phyloP scores from a whole-genome alignment of 129 eudicot genomes.

The Chrysanthemum lavandulifolium region DNA sequence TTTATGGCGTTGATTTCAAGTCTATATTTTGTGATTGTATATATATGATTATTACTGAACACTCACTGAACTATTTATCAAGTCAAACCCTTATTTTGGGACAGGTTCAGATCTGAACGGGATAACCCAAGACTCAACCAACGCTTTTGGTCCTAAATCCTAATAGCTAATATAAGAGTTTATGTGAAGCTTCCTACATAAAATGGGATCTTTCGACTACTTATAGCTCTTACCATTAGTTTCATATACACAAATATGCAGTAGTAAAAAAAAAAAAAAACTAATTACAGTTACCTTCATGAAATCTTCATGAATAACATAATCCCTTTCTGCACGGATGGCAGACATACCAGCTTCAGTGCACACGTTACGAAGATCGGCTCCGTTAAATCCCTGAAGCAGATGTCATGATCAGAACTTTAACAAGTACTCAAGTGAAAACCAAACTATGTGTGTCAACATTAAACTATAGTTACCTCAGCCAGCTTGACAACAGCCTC shows the following conservation, averaged over 20 bases:
- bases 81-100: not conserved
- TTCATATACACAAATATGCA: no score
- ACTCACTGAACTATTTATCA: not conserved
- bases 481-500: slow-evolving; percentile 95
- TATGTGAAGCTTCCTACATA: not conserved
- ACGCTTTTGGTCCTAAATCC: not conserved
- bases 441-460: not conserved
- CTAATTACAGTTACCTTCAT: slow-evolving; percentile 99
- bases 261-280: not conserved
- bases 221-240: no score
- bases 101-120: no score
- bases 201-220: not conserved
- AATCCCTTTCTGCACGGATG: slow-evolving; percentile 97
- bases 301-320: slow-evolving; percentile 97
- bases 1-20: not conserved
- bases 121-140: no score
- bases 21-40: not conserved
- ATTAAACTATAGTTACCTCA: slow-evolving; percentile 47
- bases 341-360: slow-evolving; percentile 99
- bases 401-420: slow-evolving; percentile 3
- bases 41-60: not conserved
- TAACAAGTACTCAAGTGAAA: not conserved
- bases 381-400: slow-evolving; percentile 92
- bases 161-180: not conserved
- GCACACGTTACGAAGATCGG: slow-evolving; percentile 92